Evolutionary conservation across 495 filamentous ascomycete genomes (phyloP).

Genomic region (Hypoxylon cercidicola): DNA sequence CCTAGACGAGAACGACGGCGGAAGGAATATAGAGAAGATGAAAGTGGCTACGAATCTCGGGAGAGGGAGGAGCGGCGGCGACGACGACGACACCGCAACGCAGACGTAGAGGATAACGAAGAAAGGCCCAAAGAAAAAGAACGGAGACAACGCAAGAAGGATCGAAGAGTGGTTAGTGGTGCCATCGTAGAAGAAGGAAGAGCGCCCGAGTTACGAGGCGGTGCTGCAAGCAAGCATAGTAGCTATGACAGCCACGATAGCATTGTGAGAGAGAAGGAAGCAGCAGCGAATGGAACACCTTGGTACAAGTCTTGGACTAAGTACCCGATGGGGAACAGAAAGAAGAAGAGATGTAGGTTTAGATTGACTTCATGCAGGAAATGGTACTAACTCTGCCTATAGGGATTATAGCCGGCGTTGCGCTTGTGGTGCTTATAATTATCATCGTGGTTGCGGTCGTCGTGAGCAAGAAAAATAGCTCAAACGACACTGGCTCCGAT

Average conservation of each 20-base stretch:
- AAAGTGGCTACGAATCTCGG: slow-evolving; percentile 42
- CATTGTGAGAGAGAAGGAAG: slow-evolving; percentile 51
- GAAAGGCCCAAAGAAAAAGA: slow-evolving; percentile 44
- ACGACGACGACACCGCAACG: slow-evolving; percentile 43
- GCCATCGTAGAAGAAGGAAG: slow-evolving; percentile 74
- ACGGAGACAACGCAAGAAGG: slow-evolving; percentile 51
- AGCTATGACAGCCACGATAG: slow-evolving; percentile 54
- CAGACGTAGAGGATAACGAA: slow-evolving; percentile 32
- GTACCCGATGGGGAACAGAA: slow-evolving; percentile 41
- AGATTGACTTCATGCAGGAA: not conserved
- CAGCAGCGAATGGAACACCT: slow-evolving; percentile 18
- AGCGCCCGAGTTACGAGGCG: slow-evolving; percentile 48
- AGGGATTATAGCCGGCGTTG: slow-evolving; percentile 64
- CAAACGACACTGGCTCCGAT: slow-evolving; percentile 45
- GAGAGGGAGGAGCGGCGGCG: slow-evolving; percentile 46
- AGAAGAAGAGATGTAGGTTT: slow-evolving; percentile 62
- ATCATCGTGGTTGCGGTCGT: slow-evolving; percentile 79
- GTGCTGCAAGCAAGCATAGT: slow-evolving; percentile 44
- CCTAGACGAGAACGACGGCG: slow-evolving; percentile 48
- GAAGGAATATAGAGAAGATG: slow-evolving; percentile 43
- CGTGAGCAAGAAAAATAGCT: slow-evolving; percentile 71
- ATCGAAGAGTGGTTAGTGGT: slow-evolving; percentile 72
- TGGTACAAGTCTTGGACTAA: slow-evolving; percentile 16
- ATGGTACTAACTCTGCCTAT: slow-evolving; percentile 39
- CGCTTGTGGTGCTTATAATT: slow-evolving; percentile 72